Percentiles rank a stretch among this genome's conserved stretches.
phyloP scores from a whole-genome alignment of 176 grass and related monocot species.

The Triticum urartu region DNA sequence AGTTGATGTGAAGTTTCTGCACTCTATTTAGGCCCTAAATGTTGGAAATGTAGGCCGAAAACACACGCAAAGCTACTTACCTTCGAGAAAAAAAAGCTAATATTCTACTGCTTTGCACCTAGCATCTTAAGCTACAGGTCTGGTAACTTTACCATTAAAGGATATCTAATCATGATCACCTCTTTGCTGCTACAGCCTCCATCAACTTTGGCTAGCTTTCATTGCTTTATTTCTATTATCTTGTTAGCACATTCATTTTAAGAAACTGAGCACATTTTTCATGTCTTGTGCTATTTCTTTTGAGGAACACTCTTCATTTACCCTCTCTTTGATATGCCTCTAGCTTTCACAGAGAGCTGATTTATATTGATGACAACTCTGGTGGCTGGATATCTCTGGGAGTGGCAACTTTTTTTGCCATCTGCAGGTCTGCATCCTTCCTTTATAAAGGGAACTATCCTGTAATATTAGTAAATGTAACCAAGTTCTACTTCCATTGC shows the following conservation, averaged over 20 bases:
- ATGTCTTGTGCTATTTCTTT: background rate
- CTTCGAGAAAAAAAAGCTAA: slow-evolving; percentile 41
- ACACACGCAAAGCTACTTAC: slow-evolving; percentile 36
- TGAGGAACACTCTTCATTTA: background rate
- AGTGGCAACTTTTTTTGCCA: slow-evolving; percentile 37
- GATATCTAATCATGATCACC: slow-evolving; percentile 9
- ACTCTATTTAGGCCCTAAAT: background rate
- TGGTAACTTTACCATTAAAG: slow-evolving; percentile 14
- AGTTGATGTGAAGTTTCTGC: background rate
- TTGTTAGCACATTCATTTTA: slow-evolving; percentile 10
- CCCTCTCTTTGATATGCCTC: background rate
- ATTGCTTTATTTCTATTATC: slow-evolving; percentile 4
- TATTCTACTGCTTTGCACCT: background rate
- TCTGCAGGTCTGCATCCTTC: slow-evolving; percentile 38
- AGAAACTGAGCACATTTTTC: background rate
- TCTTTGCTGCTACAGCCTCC: slow-evolving; percentile 8
- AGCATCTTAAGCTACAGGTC: background rate
- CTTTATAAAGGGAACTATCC: slow-evolving; percentile 46
- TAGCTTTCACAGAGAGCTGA: background rate
- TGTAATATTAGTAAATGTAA: slow-evolving; percentile 40
- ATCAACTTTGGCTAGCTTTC: slow-evolving; percentile 29
- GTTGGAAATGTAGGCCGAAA: slow-evolving; percentile 50
- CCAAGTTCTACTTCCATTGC: slow-evolving; percentile 27
- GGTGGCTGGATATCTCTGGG: background rate
- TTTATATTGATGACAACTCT: slow-evolving; percentile 15